Percentiles rank a stretch among this genome's conserved stretches.
Evolutionary conservation across 2,329 filamentous ascomycete genomes (phyloP).

Genomic region (Sarocladiaceae sp.): DNA sequence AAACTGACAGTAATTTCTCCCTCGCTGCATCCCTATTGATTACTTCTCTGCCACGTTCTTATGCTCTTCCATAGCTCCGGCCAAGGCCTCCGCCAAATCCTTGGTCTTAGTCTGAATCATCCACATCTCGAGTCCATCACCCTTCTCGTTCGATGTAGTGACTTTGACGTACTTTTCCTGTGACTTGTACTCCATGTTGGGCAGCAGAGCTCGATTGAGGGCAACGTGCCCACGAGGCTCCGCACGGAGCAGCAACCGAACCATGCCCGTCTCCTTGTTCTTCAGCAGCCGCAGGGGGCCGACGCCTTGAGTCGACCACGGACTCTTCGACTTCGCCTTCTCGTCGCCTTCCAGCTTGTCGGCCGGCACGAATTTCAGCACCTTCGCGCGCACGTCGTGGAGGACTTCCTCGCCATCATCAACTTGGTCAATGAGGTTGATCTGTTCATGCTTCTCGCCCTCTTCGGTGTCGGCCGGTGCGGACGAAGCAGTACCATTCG

Average conservation of each 20-base stretch:
- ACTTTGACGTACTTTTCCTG: constrained; percentile 59
- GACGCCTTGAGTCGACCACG: constrained; percentile 67
- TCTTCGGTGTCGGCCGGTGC: constrained; percentile 41
- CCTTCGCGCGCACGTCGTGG: constrained; percentile 68
- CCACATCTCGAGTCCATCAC: constrained; percentile 63
- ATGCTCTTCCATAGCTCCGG: constrained; percentile 45
- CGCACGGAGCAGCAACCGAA: constrained; percentile 68
- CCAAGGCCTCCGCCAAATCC: constrained; percentile 51
- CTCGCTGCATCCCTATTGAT: constrained; percentile 15
- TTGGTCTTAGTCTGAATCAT: constrained; percentile 66
- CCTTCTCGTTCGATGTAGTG: constrained; percentile 52
- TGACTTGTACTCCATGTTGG: constrained; percentile 58
- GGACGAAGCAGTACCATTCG: constrained; percentile 24
- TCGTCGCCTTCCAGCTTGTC: constrained; percentile 40
- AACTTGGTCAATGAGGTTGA: constrained; percentile 63
- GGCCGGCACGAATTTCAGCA: constrained; percentile 53
- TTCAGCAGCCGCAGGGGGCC: constrained; percentile 70
- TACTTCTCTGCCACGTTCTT: constrained; percentile 53
- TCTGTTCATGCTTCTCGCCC: constrained; percentile 60
- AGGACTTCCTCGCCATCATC: constrained; percentile 70
- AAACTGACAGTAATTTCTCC: not conserved
- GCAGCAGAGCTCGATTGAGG: constrained; percentile 64
- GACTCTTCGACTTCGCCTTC: constrained; percentile 44
- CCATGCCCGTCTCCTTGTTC: constrained; percentile 63
- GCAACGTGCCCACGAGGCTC: constrained; percentile 71